A percentile compares a stretch with the other conserved stretches of the same genome.
Conservation (phyloP, 139 green algal species). For the Pleodorina starrii region DNA sequence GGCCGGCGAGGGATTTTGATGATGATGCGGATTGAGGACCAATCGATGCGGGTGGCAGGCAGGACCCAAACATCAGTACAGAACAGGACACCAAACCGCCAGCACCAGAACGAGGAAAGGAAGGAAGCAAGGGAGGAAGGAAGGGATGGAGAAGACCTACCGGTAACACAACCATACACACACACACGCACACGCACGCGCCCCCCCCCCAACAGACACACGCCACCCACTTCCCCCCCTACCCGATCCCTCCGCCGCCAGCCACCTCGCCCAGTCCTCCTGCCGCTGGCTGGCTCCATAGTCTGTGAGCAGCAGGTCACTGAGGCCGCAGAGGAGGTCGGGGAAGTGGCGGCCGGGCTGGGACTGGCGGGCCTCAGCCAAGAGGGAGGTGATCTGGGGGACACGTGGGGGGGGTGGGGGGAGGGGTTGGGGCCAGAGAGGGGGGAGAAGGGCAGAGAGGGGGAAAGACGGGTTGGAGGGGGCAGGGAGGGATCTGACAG, state of each 20-base stretch:
- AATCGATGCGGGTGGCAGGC: too few relatives aligned
- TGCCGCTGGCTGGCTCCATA: background rate
- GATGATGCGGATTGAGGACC: too few relatives aligned
- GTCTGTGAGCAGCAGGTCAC: slow-evolving; percentile 9
- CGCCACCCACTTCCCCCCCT: background rate
- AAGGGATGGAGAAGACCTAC: background rate
- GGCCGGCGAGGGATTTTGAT: too few relatives aligned
- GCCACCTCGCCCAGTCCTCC: background rate
- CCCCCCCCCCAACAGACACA: background rate
- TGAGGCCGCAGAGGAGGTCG: slow-evolving; percentile 7
- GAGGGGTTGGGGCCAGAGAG: background rate
- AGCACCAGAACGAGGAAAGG: background rate
- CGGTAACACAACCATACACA: background rate
- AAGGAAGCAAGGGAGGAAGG: background rate
- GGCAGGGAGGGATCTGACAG: background rate
- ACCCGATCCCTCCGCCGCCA: slow-evolving; percentile 29
- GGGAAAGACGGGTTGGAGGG: background rate
- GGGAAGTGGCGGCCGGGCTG: background rate
- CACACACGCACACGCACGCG: background rate
- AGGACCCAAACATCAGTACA: too few relatives aligned
- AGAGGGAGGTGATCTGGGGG: background rate
- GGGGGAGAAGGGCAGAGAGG: background rate
- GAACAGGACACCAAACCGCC: too few relatives aligned
- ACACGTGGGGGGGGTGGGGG: background rate
- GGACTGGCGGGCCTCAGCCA: slow-evolving; percentile 1